These are phyloP conservation scores for Pelargonium fulgidum DNA, from an alignment of 441 rosid genomes.

Conservation along the genomic window DNA sequence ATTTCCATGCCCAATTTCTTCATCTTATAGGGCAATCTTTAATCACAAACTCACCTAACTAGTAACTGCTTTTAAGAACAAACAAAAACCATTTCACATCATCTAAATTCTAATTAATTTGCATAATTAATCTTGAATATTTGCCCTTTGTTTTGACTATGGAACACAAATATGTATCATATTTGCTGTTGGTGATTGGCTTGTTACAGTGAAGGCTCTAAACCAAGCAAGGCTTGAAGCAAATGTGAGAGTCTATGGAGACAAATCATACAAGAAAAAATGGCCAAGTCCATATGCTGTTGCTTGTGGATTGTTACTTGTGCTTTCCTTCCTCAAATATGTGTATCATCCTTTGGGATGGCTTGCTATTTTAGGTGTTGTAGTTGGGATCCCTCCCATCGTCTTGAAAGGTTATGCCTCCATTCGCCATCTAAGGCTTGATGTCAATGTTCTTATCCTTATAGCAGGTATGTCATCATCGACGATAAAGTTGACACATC, in stretches of 20 bases:
- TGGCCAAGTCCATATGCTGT: constrained; percentile 85
- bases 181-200: neutral
- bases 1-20: constrained; percentile 3
- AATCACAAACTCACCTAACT: neutral
- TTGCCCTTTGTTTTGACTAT: neutral
- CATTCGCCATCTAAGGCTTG: constrained; percentile 41
- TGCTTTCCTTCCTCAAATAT: constrained; percentile 48
- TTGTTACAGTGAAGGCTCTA: constrained; percentile 53
- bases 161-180: neutral
- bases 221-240: constrained; percentile 84
- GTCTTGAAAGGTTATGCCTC: constrained; percentile 44
- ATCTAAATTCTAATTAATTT: too few relatives aligned
- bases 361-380: constrained; percentile 68
- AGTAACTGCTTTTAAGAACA: too few relatives aligned
- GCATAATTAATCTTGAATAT: neutral
- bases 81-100: too few relatives aligned
- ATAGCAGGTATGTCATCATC: constrained; percentile 48
- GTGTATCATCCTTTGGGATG: constrained; percentile 52
- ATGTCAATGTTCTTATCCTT: constrained; percentile 56
- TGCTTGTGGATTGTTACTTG: constrained; percentile 50
- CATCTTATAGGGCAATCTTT: neutral
- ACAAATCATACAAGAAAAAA: constrained; percentile 40
- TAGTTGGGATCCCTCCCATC: constrained; percentile 51
- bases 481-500: too few relatives aligned
- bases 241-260: constrained; percentile 53